Evolutionary conservation across 2,329 filamentous ascomycete genomes (phyloP).

Genomic region (Tolypocladium tropicale): DNA sequence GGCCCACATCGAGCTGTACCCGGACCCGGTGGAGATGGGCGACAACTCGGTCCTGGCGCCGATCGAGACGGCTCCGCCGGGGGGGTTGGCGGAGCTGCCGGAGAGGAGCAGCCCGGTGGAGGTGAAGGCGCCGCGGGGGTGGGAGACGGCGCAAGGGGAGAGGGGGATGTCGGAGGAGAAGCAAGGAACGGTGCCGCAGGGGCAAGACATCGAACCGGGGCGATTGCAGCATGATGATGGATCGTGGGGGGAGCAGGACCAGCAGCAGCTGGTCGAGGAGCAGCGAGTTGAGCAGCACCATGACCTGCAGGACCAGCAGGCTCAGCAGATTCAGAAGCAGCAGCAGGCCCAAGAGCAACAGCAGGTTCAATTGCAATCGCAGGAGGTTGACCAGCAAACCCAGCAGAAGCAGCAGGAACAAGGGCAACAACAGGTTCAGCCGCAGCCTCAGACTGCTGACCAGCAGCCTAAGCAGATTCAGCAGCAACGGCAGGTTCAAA

Average conservation of each 20-base stretch:
- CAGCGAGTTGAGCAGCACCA: too few relatives aligned
- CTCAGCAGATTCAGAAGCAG: neutral
- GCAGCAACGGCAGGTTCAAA: too few relatives aligned
- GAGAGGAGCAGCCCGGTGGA: slow-evolving; percentile 20
- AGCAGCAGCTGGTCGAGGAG: too few relatives aligned
- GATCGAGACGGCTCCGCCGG: slow-evolving; percentile 17
- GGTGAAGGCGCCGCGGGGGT: slow-evolving; percentile 7
- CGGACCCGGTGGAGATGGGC: slow-evolving; percentile 34
- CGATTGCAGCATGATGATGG: neutral
- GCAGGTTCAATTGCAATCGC: too few relatives aligned
- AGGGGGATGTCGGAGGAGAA: neutral
- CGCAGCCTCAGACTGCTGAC: too few relatives aligned
- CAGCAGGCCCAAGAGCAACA: neutral
- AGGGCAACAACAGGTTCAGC: too few relatives aligned
- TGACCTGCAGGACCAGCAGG: too few relatives aligned
- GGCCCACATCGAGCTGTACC: slow-evolving; percentile 31
- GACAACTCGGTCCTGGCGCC: slow-evolving; percentile 26
- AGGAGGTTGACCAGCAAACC: too few relatives aligned
- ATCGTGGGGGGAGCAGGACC: slow-evolving; percentile 1
- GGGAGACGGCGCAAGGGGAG: neutral
- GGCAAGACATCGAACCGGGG: slow-evolving; percentile 1
- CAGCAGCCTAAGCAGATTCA: too few relatives aligned
- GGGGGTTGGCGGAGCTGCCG: slow-evolving; percentile 27
- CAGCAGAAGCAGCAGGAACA: neutral
- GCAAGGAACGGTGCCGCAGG: slow-evolving; percentile 2